A percentile compares a stretch with the other conserved stretches of the same genome.
phyloP scores from a whole-genome alignment of 495 filamentous ascomycete species.

The Hypoxylon cercidicola region DNA sequence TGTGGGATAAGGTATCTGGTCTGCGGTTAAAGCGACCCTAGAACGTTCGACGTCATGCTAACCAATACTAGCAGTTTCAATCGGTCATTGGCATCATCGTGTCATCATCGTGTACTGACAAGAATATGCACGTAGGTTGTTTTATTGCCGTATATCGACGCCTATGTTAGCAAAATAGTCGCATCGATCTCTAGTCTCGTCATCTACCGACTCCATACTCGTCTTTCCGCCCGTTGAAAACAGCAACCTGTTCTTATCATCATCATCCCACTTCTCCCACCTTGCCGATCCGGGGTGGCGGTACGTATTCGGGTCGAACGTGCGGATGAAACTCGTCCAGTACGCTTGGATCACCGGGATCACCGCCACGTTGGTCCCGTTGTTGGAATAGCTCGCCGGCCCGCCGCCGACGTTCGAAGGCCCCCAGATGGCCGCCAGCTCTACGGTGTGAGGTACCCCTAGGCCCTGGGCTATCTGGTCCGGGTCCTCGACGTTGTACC shows the following conservation, averaged over 20 bases:
- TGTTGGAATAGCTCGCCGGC: conserved; percentile 63
- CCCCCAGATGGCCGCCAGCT: conserved; percentile 71
- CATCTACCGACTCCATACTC: conserved; percentile 65
- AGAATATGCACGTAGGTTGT: too few relatives aligned
- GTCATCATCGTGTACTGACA: too few relatives aligned
- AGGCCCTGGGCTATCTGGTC: conserved; percentile 58
- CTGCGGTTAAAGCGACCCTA: too few relatives aligned
- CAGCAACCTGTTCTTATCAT: conserved; percentile 57
- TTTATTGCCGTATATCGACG: conserved; percentile 59
- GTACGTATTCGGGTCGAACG: conserved; percentile 70
- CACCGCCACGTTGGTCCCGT: conserved; percentile 60
- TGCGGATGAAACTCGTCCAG: conserved; percentile 74
- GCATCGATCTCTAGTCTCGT: conserved; percentile 61
- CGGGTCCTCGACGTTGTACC: conserved; percentile 71
- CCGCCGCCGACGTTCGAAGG: conserved; percentile 38
- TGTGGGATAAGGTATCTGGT: too few relatives aligned
- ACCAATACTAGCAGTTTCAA: too few relatives aligned
- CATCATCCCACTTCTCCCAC: conserved; percentile 46
- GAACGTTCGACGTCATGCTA: too few relatives aligned
- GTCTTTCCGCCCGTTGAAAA: conserved; percentile 66
- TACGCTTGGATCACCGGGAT: conserved; percentile 71
- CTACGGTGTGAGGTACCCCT: conserved; percentile 71
- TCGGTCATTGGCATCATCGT: too few relatives aligned
- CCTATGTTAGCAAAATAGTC: conserved; percentile 65
- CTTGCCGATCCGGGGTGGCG: conserved; percentile 47